Conservation (phyloP, 495 filamentous ascomycete genomes). For the Glutinoglossum americanum region DNA sequence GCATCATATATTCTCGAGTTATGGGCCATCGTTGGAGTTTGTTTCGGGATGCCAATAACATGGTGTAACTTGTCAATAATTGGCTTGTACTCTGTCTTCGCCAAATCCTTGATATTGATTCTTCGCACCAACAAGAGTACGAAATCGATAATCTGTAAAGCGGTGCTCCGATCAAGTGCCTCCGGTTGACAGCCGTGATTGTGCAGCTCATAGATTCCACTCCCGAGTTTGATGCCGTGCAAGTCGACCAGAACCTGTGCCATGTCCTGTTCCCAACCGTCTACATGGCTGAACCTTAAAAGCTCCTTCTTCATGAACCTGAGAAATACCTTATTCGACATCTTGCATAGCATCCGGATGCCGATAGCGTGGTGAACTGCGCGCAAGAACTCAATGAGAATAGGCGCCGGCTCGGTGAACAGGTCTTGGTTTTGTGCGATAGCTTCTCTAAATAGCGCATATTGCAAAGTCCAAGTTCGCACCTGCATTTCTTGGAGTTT, state of each 20-base stretch:
- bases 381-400: conserved; percentile 51
- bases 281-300: conserved; percentile 34
- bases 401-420: conserved; percentile 41
- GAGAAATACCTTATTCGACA: conserved; percentile 70
- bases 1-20: conserved; percentile 55
- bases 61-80: conserved; percentile 80
- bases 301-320: conserved; percentile 72
- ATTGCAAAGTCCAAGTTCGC: conserved; percentile 63
- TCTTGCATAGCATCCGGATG: conserved; percentile 63
- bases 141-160: conserved; percentile 58
- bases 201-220: conserved; percentile 38
- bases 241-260: conserved; percentile 78
- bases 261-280: conserved; percentile 56
- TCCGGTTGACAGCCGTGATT: conserved; percentile 62
- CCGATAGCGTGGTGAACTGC: conserved; percentile 72
- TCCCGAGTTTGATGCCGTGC: conserved; percentile 59
- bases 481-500: conserved; percentile 80
- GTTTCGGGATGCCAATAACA: conserved; percentile 41
- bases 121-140: conserved; percentile 58
- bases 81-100: conserved; percentile 68
- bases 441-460: conserved; percentile 51
- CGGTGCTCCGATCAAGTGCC: conserved; percentile 51
- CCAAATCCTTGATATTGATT: conserved; percentile 75
- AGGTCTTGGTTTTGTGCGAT: conserved; percentile 39
- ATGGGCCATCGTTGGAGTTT: conserved; percentile 42